Evolutionary conservation across 2,329 filamentous ascomycete genomes (phyloP).

Genomic region (Colletotrichum lindemuthianum): DNA sequence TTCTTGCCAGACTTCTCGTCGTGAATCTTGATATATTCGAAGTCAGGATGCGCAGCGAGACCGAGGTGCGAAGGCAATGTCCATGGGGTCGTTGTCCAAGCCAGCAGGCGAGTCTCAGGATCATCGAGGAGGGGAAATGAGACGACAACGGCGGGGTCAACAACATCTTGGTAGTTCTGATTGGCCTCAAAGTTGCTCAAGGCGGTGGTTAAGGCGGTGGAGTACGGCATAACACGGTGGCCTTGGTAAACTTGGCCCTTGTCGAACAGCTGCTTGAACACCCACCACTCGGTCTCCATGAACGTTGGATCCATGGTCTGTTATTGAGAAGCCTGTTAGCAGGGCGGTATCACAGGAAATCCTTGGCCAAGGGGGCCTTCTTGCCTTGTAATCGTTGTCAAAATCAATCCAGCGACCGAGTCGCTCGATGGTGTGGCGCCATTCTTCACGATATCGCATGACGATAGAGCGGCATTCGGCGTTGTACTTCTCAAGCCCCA

Average conservation of each 20-base stretch:
- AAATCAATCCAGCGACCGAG: constrained; percentile 97
- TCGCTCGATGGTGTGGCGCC: constrained; percentile 87
- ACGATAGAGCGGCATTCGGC: constrained; percentile 91
- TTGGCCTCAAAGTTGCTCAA: constrained; percentile 89
- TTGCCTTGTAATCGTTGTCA: constrained; percentile 93
- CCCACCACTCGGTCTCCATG: constrained; percentile 98
- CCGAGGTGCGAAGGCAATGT: constrained; percentile 84
- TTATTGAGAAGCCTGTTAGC: constrained; percentile 33
- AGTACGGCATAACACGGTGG: constrained; percentile 94
- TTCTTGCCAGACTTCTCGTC: constrained; percentile 86
- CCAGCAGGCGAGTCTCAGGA: constrained; percentile 78
- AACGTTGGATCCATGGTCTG: constrained; percentile 93
- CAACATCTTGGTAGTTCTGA: constrained; percentile 94
- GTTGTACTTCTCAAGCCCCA: constrained; percentile 92
- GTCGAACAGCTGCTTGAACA: constrained; percentile 92
- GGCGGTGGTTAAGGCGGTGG: constrained; percentile 64
- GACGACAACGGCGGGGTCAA: constrained; percentile 89
- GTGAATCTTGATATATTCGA: constrained; percentile 87
- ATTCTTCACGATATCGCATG: constrained; percentile 88
- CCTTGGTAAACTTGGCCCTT: constrained; percentile 91
- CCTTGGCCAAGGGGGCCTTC: constrained; percentile 13
- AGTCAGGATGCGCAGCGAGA: constrained; percentile 81
- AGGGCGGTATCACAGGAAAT: neutral
- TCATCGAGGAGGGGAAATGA: constrained; percentile 86
- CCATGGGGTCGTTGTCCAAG: constrained; percentile 92